Percentiles rank a stretch among this genome's conserved stretches.
phyloP scores from a whole-genome alignment of 371 early-diverging fungal species.

The Mucor lusitanicus region DNA sequence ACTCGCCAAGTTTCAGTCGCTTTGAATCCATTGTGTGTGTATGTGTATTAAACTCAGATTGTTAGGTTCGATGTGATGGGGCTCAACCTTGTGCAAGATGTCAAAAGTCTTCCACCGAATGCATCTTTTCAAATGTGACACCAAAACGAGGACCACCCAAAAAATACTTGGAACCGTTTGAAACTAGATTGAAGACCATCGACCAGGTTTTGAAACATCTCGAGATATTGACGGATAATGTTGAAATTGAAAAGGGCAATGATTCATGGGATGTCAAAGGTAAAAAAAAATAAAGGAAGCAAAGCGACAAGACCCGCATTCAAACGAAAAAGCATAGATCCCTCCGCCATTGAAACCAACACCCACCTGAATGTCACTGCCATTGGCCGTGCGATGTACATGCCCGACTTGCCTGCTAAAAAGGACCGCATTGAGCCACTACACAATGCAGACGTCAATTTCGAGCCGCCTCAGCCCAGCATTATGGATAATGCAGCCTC shows the following conservation, averaged over 20 bases:
- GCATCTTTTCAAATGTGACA: slow-evolving; percentile 44
- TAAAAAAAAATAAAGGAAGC: neutral
- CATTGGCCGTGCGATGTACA: slow-evolving; percentile 21
- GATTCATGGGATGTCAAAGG: neutral
- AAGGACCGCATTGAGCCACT: slow-evolving; percentile 23
- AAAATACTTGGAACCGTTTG: slow-evolving; percentile 48
- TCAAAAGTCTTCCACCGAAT: slow-evolving; percentile 37
- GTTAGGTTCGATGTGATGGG: slow-evolving; percentile 53
- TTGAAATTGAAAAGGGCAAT: neutral
- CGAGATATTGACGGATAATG: slow-evolving; percentile 7
- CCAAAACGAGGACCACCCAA: slow-evolving; percentile 48
- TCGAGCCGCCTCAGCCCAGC: slow-evolving; percentile 9
- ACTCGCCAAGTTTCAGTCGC: slow-evolving; percentile 46
- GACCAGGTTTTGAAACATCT: slow-evolving; percentile 33
- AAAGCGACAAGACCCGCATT: neutral
- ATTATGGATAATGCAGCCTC: slow-evolving; percentile 1
- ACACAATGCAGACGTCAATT: neutral
- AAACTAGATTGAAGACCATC: slow-evolving; percentile 38
- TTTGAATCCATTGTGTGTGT: slow-evolving; percentile 13
- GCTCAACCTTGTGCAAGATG: slow-evolving; percentile 50
- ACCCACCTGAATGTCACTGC: slow-evolving; percentile 12
- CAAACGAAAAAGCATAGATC: neutral
- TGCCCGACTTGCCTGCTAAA: slow-evolving; percentile 16
- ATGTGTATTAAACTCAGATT: slow-evolving; percentile 16
- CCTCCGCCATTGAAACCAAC: neutral